These are phyloP conservation scores for Exophiala viscosa DNA, from an alignment of 2,329 filamentous ascomycete genomes.

Conservation along the genomic window DNA sequence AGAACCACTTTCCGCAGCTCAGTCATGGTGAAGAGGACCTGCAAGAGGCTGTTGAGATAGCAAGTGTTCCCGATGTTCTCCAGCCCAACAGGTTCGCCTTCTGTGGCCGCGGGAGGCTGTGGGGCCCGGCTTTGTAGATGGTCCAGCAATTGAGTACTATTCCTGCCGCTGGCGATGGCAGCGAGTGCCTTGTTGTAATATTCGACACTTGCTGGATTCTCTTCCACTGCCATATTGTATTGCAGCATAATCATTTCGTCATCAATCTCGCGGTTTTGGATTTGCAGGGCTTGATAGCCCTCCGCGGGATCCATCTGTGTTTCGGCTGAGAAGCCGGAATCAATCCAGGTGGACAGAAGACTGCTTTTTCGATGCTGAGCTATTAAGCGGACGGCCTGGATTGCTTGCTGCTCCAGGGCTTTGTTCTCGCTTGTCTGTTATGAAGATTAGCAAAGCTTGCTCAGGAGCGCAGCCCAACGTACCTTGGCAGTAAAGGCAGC, in stretches of 20 bases:
- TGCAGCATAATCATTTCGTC: conserved; percentile 50
- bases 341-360: conserved; percentile 50
- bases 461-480: conserved; percentile 1
- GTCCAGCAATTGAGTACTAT: conserved; percentile 34
- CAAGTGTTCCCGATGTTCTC: conserved; percentile 96
- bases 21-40: conserved; percentile 88
- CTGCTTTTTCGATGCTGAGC: conserved; percentile 57
- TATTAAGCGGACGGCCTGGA: conserved; percentile 57
- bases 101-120: conserved; percentile 31
- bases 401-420: conserved; percentile 47
- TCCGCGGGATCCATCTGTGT: conserved; percentile 56
- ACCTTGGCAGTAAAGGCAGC: conserved; percentile 58
- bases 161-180: conserved; percentile 45
- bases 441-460: not conserved
- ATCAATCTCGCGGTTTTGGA: conserved; percentile 50
- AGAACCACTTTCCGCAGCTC: conserved; percentile 77
- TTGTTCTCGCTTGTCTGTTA: conserved; percentile 51
- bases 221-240: conserved; percentile 46
- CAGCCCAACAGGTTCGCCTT: conserved; percentile 74
- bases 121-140: conserved; percentile 21
- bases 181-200: conserved; percentile 46
- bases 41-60: conserved; percentile 92
- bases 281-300: conserved; percentile 51
- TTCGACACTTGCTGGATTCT: conserved; percentile 45
- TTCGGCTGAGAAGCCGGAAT: conserved; percentile 52